Evolutionary conservation across 345 rosid genomes (phyloP), one percentile per base, ranked within the genome.

Genomic region (Capsella bursapastoris): DNA sequence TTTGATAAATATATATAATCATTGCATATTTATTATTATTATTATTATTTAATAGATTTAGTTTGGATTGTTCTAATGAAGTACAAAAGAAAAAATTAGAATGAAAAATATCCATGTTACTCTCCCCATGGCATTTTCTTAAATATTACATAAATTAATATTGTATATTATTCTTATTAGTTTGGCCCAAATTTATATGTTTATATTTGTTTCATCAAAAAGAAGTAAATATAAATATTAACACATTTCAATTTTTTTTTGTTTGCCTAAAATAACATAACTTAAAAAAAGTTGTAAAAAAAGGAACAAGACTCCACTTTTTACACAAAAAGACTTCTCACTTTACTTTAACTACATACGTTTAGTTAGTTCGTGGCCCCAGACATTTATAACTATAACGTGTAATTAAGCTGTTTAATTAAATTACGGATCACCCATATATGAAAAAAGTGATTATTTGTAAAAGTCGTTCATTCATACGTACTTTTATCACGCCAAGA

Each of bases 281-380:
- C 8, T 14, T 45, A 0, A 14, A n/a, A 37, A 40, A 45, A 14
- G 16, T 45, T 45, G 15, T 18, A 45, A 45, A 45, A 45, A 45
- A 45, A 45, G 8, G 1, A 44, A 47, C 9, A 47, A 47, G 22
- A 47, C 10, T 47, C 25, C 51, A 15, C 22, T 13, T 49, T 57
- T 34, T n/a, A 7, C 48, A 50, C 45, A 16, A 50, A 8, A 68
- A 0, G 28, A 68, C n/a, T 52, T 53, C 62, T 53, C 62, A 52
- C 27, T 41, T 55, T 56, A 48, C 63, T 29, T 10, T 10, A 43
- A n/a, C 34, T 10, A 16, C 9, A n/a, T 34, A 44, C 25, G 47
- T 15, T 70, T 57, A 32, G 13, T 34, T 60, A 70, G 14, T 58
- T 45, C 14, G 37, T 58, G 66, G n/a, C 66, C 66, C 66, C 37